These are phyloP conservation scores for Lepiota venenata DNA, from an alignment of 768 basidiomycete species.

Conservation along the genomic window DNA sequence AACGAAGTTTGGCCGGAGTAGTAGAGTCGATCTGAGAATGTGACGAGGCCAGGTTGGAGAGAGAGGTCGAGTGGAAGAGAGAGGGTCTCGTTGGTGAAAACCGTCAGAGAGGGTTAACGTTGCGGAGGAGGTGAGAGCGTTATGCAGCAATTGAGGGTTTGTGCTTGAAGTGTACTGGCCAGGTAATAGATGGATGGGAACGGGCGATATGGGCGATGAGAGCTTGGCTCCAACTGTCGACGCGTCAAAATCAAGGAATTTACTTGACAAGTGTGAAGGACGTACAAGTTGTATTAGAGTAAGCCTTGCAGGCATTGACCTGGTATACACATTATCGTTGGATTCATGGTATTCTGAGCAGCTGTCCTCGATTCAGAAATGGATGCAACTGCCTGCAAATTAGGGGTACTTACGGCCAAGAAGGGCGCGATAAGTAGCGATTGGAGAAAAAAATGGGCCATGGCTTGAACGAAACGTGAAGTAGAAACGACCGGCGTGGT, in stretches of 20 bases:
- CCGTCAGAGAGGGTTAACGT: slow-evolving; percentile 58
- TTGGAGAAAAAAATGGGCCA: slow-evolving; percentile 9
- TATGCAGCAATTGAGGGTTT: slow-evolving; percentile 68
- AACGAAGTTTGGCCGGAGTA: slow-evolving; percentile 68
- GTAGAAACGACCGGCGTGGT: slow-evolving; percentile 2
- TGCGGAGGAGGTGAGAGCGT: slow-evolving; percentile 61
- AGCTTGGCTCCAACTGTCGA: slow-evolving; percentile 64
- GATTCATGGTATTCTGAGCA: slow-evolving; percentile 47
- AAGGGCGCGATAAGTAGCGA: slow-evolving; percentile 9
- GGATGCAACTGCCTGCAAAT: background rate
- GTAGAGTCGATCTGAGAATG: slow-evolving; percentile 60
- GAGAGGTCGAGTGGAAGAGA: slow-evolving; percentile 63
- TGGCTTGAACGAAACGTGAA: background rate
- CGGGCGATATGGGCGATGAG: slow-evolving; percentile 50
- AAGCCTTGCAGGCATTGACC: slow-evolving; percentile 85
- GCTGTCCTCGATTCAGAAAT: slow-evolving; percentile 29
- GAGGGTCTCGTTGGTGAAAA: slow-evolving; percentile 54
- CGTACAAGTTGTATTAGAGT: slow-evolving; percentile 68
- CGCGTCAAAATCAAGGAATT: slow-evolving; percentile 18
- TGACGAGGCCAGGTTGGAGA: slow-evolving; percentile 63
- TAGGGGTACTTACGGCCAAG: background rate
- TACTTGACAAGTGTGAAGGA: slow-evolving; percentile 32
- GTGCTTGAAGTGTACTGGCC: slow-evolving; percentile 73
- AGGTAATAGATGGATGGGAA: slow-evolving; percentile 66
- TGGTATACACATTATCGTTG: slow-evolving; percentile 73